Evolutionary conservation across 202 grass and related monocot genomes (phyloP), one percentile per base, ranked within the genome.

Genomic region (Setaria italica): DNA sequence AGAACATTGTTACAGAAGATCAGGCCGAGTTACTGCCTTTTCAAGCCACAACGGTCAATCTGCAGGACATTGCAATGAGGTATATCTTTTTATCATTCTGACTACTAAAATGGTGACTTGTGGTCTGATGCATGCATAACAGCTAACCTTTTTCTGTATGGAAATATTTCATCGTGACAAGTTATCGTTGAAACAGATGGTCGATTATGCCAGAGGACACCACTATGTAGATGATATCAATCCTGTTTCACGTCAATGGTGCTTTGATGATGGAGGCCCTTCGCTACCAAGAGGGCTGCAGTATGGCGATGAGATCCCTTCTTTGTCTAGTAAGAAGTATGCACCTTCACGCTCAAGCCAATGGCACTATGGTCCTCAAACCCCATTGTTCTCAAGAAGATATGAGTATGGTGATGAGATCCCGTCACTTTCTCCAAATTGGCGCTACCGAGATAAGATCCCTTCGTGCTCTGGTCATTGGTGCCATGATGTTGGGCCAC

Each of bases 221-320:
- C 14, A 12, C 13, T 73, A 35, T 41, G 17, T n/a, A 45, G 79
- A 86, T 29, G 73, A 83, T 30, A 58, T 67, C 41, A 62, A 57
- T 71, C 75, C 51, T 45, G 25, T 81, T 55, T 65, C 88, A 85
- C 53, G 34, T 71, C 55, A 69, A 30, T 85, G 70, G 83, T 37
- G 71, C 70, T 85, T 81, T 45, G 63, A 85, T 43, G 75, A 74
- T 80, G 50, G 67, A 62, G 62, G 59, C 29, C 17, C 79, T 83
- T 86, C 75, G 35, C 33, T 68, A 70, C 29, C 85, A 56, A 87
- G 85, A 76, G 77, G 76, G 25, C 19, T 80, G 60, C 37, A 69
- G 17, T 85, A 88, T 88, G 89, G 89, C 0, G 70, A 85, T 67
- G 89, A 91, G 65, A 91, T 91, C 63, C 85, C 89, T 85, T 91